These are phyloP conservation scores for Lentinula sp. DNA, from an alignment of 768 basidiomycete genomes.

Conservation along the genomic window DNA sequence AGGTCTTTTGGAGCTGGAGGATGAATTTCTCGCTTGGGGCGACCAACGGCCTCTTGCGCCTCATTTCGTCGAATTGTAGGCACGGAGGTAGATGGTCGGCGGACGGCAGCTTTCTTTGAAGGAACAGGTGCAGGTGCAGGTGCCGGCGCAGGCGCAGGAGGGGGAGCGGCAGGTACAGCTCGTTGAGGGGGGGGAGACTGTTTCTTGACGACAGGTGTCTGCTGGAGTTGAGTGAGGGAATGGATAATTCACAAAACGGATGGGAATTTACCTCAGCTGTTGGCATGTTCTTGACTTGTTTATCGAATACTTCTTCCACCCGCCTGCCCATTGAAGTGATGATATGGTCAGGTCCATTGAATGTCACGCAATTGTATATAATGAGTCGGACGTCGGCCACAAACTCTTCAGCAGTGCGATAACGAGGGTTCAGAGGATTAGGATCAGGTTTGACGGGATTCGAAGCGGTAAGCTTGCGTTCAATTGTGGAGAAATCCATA, in stretches of 20 bases:
- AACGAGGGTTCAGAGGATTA: conserved; percentile 69
- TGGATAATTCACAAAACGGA: background rate
- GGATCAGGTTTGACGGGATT: conserved; percentile 74
- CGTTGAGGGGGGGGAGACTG: conserved; percentile 38
- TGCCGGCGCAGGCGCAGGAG: conserved; percentile 17
- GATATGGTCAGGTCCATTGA: conserved; percentile 90
- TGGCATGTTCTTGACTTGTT: conserved; percentile 81
- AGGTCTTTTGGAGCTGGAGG: conserved; percentile 91
- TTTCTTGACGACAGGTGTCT: conserved; percentile 38
- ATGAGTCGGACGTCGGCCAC: conserved; percentile 80
- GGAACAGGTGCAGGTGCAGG: conserved; percentile 28
- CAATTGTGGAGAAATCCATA: conserved; percentile 92
- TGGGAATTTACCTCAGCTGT: conserved; percentile 59
- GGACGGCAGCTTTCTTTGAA: conserved; percentile 39
- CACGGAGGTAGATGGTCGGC: conserved; percentile 74
- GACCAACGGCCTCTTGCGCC: conserved; percentile 42
- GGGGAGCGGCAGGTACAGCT: conserved; percentile 33
- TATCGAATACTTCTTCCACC: conserved; percentile 82
- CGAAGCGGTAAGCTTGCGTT: conserved; percentile 76
- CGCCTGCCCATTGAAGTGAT: conserved; percentile 77
- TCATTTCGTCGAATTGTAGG: conserved; percentile 83
- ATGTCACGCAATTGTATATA: conserved; percentile 81
- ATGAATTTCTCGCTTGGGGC: conserved; percentile 98
- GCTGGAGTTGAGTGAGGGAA: conserved; percentile 2
- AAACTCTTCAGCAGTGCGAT: conserved; percentile 74